Conservation (phyloP, 306 rosid genomes). For the Crataegus laevigata region DNA sequence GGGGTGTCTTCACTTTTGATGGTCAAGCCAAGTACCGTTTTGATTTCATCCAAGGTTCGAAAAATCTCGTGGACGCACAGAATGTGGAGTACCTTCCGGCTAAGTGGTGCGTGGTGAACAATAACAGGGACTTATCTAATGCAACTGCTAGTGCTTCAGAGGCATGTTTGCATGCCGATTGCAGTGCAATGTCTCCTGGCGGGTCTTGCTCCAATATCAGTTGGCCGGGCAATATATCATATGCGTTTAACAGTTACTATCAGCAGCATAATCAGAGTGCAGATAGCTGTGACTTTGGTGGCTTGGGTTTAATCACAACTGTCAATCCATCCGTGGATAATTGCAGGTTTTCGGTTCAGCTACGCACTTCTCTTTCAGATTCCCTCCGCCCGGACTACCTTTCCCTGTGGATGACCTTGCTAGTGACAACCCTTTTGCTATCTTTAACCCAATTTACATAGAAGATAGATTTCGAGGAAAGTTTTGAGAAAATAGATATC, state of each 20-base stretch:
- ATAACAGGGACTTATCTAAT: constrained; percentile 62
- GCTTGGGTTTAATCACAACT: constrained; percentile 77
- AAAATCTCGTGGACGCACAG: constrained; percentile 59
- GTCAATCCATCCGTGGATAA: constrained; percentile 65
- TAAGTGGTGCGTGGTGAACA: constrained; percentile 93
- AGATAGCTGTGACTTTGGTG: constrained; percentile 66
- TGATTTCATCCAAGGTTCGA: constrained; percentile 54
- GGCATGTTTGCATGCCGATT: constrained; percentile 73
- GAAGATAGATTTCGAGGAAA: constrained; percentile 14
- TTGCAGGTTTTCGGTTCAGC: constrained; percentile 76
- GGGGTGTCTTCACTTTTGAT: constrained; percentile 92
- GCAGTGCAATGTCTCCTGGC: constrained; percentile 60
- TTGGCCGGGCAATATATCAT: constrained; percentile 80
- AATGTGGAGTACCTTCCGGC: constrained; percentile 71
- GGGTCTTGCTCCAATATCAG: constrained; percentile 83
- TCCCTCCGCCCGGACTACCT: constrained; percentile 8
- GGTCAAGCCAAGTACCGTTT: constrained; percentile 87
- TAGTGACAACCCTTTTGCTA: constrained; percentile 31
- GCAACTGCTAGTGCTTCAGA: constrained; percentile 51
- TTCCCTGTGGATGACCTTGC: constrained; percentile 21
- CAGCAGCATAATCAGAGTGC: constrained; percentile 81
- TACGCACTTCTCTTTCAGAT: constrained; percentile 43
- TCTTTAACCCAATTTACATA: constrained; percentile 17
- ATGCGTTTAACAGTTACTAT: constrained; percentile 81
- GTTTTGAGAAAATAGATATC: constrained; percentile 13